Percentiles rank a stretch among this genome's conserved stretches.
Conservation (phyloP, 1,284 basidiomycete species). For the Cryptococcus neoformans region DNA sequence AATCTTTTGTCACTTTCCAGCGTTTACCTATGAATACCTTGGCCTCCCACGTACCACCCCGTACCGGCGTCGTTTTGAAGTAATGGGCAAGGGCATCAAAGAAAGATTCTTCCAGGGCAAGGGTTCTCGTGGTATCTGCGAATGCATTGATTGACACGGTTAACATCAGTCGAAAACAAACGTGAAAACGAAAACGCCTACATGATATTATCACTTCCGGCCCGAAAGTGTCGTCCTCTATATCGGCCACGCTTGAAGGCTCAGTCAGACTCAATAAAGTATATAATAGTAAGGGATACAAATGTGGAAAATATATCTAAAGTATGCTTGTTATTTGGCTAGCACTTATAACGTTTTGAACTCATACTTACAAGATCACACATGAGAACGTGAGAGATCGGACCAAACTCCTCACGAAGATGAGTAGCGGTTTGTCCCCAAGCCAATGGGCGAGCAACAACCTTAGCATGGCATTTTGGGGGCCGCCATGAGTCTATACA, state of each 20-base stretch:
- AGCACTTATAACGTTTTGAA: neutral
- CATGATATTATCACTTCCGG: conserved; percentile 45
- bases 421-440: conserved; percentile 32
- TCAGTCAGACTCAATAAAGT: conserved; percentile 42
- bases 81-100: conserved; percentile 41
- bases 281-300: conserved; percentile 39
- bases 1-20: conserved; percentile 35
- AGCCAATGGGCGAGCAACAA: conserved; percentile 29
- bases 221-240: conserved; percentile 25
- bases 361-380: conserved; percentile 41
- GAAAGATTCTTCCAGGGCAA: conserved; percentile 45
- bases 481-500: conserved; percentile 22
- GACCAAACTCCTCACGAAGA: conserved; percentile 11
- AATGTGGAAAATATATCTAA: conserved; percentile 47
- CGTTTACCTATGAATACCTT: conserved; percentile 41
- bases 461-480: conserved; percentile 11
- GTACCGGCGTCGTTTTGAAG: conserved; percentile 37
- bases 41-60: conserved; percentile 31
- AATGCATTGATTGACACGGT: too few relatives aligned
- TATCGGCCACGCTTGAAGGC: neutral
- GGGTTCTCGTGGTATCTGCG: conserved; percentile 40
- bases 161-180: neutral
- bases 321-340: neutral
- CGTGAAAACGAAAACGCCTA: conserved; percentile 14
- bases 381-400: conserved; percentile 43